Base-by-base conservation (phyloP, 139 green algal species). In the Spirogloea muscicola region DNA sequence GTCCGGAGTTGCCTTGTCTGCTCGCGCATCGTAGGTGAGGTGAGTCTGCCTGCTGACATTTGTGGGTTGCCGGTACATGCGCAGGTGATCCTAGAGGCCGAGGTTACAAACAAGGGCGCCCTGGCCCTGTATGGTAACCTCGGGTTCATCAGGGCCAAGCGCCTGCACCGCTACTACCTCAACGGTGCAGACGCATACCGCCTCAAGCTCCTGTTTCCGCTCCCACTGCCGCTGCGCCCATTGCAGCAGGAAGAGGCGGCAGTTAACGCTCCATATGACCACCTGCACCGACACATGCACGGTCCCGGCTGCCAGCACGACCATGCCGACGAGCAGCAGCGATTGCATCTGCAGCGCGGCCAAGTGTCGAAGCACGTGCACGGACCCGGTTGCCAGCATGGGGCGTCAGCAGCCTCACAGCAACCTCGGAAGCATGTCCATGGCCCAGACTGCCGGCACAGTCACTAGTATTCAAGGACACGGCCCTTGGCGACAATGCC, bases 81-180 rank as follows among this genome's bases (percentile, higher is more conserved):
- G 27, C 91, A 97, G 88, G 89, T 99, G 52, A 87, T 90, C 4
- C 80, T 99, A 58, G 94, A 99, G 83, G 95, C 93, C 1, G 94
- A 99, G 87, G 91, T 92, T 21, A 91, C 82, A 49, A 99, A 99
- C 84, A 74, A 37, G 2, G 94, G 89, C 4, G 94, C 94, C 18
- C 82, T 99, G 9, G 77, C 83, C 4, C 86, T 99, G 62, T 99
- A 99, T 85, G 68, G 91, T 46, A 87, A 86, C 21, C 87, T 98
- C 37, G 94, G 94, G n/a, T 98, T 98, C 66, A 87, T 98, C 27
- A 76, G 92, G 0, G 94, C 97, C 77, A 98, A 98, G 85, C 84
- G 91, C 0, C 84, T 98, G 29, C 81, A 91, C 75, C 92, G 91
- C 76, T 99, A 99, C 83, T 99, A 98, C 79, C 72, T 99, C 31